Evolutionary conservation across 306 rosid genomes (phyloP), one percentile per base, ranked within the genome.

Genomic region (Dalbergia cultrata): DNA sequence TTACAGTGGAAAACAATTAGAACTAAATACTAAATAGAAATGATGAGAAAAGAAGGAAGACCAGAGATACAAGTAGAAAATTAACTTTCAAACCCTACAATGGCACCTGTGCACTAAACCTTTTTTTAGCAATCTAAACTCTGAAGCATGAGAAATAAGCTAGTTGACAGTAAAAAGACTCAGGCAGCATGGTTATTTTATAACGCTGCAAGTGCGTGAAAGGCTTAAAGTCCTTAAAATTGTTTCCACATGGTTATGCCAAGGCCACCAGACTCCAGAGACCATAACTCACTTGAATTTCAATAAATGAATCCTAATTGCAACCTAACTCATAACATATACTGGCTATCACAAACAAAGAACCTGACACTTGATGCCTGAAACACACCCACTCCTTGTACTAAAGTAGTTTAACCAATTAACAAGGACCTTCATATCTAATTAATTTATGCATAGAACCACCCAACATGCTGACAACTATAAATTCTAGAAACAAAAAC

Each of bases 311-410:
- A 37, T 45, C 65, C 66, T 50, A 79, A 59, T 34, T 69, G 31
- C 41, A 44, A 69, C 70, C 52, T 59, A 79, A 47, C 47, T 45
- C 18, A 57, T 77, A 35, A 52, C 41, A 8, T 31, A 67, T 5
- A 39, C 67, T 68, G 41, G 7, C 58, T 18, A 59, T 33, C 58
- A 47, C 59, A 61, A 59, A 34, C 53, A 44, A 22, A 14, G 59
- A 56, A 21, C 60, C 47, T 67, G 3, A 43, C 39, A 56, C 35
- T 59, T n/a, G 7, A 79, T 59, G 70, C 56, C 78, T 13, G 39
- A 58, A 74, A 39, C 73, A 19, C 52, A 79, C 39, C 17, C 18
- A 43, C 16, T 59, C 52, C 61, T 16, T n/a, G 37, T 7, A 50
- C 12, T 75, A 11, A 74, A 74, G 57, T 59, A 58, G 58, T 34